Conservation (phyloP, 306 rosid genomes). For the Myrica gale region DNA sequence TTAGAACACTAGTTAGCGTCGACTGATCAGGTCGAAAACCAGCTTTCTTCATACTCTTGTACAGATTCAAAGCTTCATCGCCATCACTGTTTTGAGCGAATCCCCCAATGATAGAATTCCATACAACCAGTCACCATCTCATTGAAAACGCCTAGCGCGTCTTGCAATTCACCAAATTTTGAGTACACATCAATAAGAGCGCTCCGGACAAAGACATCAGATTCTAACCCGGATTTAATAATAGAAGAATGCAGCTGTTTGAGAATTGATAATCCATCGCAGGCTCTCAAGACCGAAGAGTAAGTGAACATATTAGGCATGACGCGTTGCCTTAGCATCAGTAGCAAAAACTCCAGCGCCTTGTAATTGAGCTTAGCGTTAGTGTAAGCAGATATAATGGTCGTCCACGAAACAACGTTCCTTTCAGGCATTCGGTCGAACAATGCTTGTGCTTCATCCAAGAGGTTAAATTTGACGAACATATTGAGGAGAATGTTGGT, state of each 20-base stretch:
- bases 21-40: constrained; percentile 62
- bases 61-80: constrained; percentile 65
- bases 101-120: constrained; percentile 82
- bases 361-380: constrained; percentile 43
- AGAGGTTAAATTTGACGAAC: constrained; percentile 63
- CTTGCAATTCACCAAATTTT: constrained; percentile 57
- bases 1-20: constrained; percentile 69
- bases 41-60: constrained; percentile 63
- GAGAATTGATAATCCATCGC: constrained; percentile 49
- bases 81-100: constrained; percentile 82
- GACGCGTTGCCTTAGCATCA: constrained; percentile 77
- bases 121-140: constrained; percentile 80
- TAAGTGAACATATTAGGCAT: constrained; percentile 79
- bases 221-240: constrained; percentile 69
- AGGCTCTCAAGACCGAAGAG: constrained; percentile 79
- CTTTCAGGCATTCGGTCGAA: constrained; percentile 79
- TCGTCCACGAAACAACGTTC: constrained; percentile 82
- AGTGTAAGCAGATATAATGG: constrained; percentile 68
- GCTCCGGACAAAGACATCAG: constrained; percentile 76
- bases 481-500: constrained; percentile 57
- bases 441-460: constrained; percentile 65
- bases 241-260: constrained; percentile 65
- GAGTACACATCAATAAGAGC: constrained; percentile 74
- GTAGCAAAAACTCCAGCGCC: constrained; percentile 54
- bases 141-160: constrained; percentile 51